Evolutionary conservation across 495 filamentous ascomycete genomes (phyloP), one percentile per base, ranked within the genome.

Genomic region (Chaetomidium leptoderma): DNA sequence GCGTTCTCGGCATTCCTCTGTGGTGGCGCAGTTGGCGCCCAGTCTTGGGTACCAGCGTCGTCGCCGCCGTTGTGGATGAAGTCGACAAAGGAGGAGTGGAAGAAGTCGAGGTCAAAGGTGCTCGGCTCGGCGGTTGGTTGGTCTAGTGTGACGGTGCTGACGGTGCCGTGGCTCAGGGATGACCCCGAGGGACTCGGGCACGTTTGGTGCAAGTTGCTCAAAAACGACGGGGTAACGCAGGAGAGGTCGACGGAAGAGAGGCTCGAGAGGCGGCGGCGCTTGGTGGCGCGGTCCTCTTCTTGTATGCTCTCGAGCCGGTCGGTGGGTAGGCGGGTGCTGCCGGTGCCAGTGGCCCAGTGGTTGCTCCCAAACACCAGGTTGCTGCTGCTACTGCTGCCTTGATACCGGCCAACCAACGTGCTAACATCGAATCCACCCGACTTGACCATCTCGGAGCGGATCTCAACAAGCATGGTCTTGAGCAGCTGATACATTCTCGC

Each of bases 401-500:
- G 42, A 26, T 57, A 53, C 37, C 51, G 21, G 37, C 36, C 29
- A 21, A 63, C 16, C 19, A 63, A 32, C 2, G 29, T 11, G 16
- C 60, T 37, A 8, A 53, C 46, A 3, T 58, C 50, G 2, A 60
- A 55, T 9, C 36, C 37, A 32, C 63, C 50, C 16, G 62, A 59
- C 40, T 27, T 59, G 45, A 63, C 63, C 55, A 72, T 57, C 37
- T 66, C 65, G 14, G 58, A 62, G 19, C 63, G 65, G 6, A 75
- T 68, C n/a, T 73, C 67, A n/a, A 63, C 51, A 14, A 73, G 57
- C 56, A 70, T 63, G 43, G 64, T 57, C 43, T 70, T 72, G 17
- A 74, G 64, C 17, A 73, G 63, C 14, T 63, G 62, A 21, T 70
- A 65, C 68, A 72, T 71, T 19, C 64, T 58, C 6, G 64, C 64